Evolutionary conservation across 441 rosid genomes (phyloP).

Genomic region (Erodium trifolium): DNA sequence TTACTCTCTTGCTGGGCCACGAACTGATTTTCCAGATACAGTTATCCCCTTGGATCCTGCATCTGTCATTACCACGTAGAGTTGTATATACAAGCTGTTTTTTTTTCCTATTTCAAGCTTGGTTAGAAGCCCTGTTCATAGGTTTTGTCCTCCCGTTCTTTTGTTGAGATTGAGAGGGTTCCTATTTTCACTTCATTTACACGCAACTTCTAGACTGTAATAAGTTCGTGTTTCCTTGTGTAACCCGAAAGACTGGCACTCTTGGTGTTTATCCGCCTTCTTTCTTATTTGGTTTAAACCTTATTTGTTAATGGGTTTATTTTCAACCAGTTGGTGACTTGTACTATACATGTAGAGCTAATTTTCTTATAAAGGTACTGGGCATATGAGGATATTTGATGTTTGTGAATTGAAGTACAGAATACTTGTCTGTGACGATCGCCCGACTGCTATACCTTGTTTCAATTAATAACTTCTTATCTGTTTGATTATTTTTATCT

Average conservation of each 20-base stretch:
- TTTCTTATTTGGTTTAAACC: not conserved
- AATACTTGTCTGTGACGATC: not conserved
- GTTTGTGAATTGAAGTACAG: not conserved
- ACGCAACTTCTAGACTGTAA: constrained; percentile 23
- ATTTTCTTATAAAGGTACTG: not conserved
- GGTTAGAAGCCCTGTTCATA: constrained; percentile 24
- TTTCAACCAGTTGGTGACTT: not conserved
- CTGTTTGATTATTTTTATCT: not conserved
- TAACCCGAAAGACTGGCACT: constrained; percentile 25
- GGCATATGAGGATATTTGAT: not conserved
- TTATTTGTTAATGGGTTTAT: too few relatives aligned
- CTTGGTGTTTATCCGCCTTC: constrained; percentile 12
- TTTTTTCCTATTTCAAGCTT: constrained; percentile 7
- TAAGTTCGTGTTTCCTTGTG: constrained; percentile 33
- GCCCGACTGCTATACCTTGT: too few relatives aligned
- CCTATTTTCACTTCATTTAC: constrained; percentile 14
- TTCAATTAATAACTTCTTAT: too few relatives aligned
- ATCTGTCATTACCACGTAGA: constrained; percentile 17
- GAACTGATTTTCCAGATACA: constrained; percentile 69
- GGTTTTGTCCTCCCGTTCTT: constrained; percentile 16
- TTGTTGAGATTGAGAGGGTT: not conserved
- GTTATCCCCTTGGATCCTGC: constrained; percentile 45
- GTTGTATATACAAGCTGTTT: constrained; percentile 27
- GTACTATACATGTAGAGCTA: not conserved
- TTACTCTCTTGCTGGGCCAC: constrained; percentile 78